Percentiles rank a stretch among this genome's conserved stretches.
These are phyloP conservation scores for Marchantia paleacea DNA, from an alignment of 225 moss, liverwort and hornwort species.

Conservation along the genomic window DNA sequence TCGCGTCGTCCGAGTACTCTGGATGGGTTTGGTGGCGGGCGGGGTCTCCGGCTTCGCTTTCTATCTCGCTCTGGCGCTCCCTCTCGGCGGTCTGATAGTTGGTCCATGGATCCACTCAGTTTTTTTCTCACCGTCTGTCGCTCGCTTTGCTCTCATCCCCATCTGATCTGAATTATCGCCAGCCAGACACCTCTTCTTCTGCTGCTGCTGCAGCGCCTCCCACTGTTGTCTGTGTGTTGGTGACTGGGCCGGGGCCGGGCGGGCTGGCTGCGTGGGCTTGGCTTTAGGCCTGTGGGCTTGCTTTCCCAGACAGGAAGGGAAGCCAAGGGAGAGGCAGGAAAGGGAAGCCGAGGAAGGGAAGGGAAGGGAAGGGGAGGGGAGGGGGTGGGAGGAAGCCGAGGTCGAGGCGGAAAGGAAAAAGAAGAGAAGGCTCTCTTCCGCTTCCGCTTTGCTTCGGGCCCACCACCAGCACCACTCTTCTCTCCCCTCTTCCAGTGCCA, in stretches of 20 bases:
- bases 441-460: constrained; percentile 14
- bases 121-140: too few relatives aligned
- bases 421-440: constrained; percentile 14
- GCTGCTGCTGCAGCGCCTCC: not conserved
- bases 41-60: not conserved
- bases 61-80: not conserved
- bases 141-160: too few relatives aligned
- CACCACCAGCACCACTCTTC: constrained; percentile 2
- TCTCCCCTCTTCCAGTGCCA: not conserved
- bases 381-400: not conserved
- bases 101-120: too few relatives aligned
- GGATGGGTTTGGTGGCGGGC: not conserved
- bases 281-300: not conserved
- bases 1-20: not conserved
- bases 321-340: not conserved
- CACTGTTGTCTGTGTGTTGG: not conserved
- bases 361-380: not conserved
- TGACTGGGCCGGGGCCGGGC: not conserved
- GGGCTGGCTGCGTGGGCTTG: too few relatives aligned
- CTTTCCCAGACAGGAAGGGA: not conserved
- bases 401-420: not conserved
- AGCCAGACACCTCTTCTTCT: not conserved
- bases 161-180: not conserved
- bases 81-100: too few relatives aligned
- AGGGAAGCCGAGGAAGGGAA: not conserved